Evolutionary conservation across 345 rosid genomes (phyloP), one percentile per base, ranked within the genome.

Genomic region (Camelina sativa): DNA sequence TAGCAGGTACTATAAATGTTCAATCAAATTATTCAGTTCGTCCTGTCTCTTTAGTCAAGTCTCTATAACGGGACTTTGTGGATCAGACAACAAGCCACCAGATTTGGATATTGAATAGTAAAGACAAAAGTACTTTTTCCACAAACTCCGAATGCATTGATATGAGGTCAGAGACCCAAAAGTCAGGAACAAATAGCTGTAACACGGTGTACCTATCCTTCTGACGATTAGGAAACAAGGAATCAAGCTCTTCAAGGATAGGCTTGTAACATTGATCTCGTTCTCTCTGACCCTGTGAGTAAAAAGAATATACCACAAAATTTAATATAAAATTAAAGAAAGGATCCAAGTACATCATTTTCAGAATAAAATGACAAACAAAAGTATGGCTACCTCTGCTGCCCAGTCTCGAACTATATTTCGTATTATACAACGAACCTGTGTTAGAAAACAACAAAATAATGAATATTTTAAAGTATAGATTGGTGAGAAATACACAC

Each of bases 391-490:
- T 85, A 92, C 99, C 99, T 95, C 99, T 54, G 84, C 91, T 55
- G 96, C 99, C 99, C 99, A 92, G 84, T 92, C 99, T 85, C 98
- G 89, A 65, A 92, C 97, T 64, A 95, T 86, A 84, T 95, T 92
- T 80, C 99, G 85, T 81, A 92, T 77, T 73, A 95, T 88, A 85
- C 99, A 95, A 15, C 99, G 97, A 60, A 95, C 99, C 99, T 95
- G 88, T 52, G 63, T 80, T 74, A 80, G 74, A 63, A 65, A 40
- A 65, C 72, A 77, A 19, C 54, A 47, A 48, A 77, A 64, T 34
- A 5, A 63, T 47, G 48, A 25, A 56, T 1, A 37, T 48, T 70
- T 62, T 8, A 65, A 71, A 19, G 41, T 54, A 46, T 11, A 35
- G 65, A 69, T 54, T 53, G 35, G 43, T 62, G 28, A 68, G 35